Percentiles rank a stretch among this genome's conserved stretches.
Conservation (phyloP, 768 basidiomycete genomes). For the Boletus rubroflammeus region DNA sequence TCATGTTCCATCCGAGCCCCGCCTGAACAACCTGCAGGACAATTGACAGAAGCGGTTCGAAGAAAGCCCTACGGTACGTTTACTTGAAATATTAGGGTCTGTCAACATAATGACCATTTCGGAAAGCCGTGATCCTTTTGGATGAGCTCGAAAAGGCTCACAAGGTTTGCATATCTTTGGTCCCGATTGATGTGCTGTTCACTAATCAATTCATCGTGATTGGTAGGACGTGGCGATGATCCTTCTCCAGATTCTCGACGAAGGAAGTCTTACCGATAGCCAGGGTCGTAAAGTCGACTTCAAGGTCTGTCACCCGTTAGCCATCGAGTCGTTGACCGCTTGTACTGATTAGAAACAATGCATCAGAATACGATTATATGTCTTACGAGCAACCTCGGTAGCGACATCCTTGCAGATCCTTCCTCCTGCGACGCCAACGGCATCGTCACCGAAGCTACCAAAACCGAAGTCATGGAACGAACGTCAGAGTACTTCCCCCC, state of each 20-base stretch:
- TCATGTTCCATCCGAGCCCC: not conserved
- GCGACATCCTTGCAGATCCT: conserved; percentile 69
- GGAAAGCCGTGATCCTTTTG: conserved; percentile 55
- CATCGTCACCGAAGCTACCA: conserved; percentile 57
- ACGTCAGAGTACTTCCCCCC: conserved; percentile 84
- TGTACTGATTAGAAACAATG: not conserved
- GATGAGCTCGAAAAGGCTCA: conserved; percentile 80
- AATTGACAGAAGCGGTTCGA: conserved; percentile 63
- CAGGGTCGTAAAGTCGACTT: conserved; percentile 92
- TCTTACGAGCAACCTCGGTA: conserved; percentile 84
- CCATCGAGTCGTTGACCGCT: not conserved
- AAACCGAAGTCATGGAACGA: conserved; percentile 64
- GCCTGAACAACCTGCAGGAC: conserved; percentile 34
- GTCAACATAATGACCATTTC: not conserved
- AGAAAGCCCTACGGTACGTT: conserved; percentile 51
- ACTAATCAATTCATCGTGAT: not conserved
- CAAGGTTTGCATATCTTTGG: conserved; percentile 43
- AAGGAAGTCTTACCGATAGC: conserved; percentile 85
- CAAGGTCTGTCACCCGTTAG: conserved; percentile 45
- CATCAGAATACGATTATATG: conserved; percentile 87
- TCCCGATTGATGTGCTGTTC: not conserved
- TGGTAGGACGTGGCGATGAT: conserved; percentile 81
- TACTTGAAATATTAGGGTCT: not conserved
- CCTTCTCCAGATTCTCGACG: conserved; percentile 86
- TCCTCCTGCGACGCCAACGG: conserved; percentile 63